phyloP scores from a whole-genome alignment of 495 filamentous ascomycete genomes.

The Bacidia rubella region DNA sequence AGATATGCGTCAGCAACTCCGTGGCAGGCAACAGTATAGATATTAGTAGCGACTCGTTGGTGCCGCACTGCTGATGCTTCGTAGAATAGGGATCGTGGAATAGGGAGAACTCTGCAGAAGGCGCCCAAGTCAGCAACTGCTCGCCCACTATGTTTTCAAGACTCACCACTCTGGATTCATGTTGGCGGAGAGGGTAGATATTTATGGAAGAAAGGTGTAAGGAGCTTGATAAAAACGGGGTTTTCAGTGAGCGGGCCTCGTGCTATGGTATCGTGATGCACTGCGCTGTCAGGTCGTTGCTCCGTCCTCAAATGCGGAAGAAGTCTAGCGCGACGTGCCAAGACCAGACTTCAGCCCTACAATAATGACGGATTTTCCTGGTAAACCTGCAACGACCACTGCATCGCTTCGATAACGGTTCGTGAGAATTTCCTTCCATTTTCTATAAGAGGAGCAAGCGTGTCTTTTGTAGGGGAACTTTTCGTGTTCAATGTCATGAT shows the following conservation, averaged over 20 bases:
- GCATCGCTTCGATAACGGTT: no score
- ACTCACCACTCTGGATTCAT: conserved; percentile 95
- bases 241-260: not conserved
- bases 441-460: no score
- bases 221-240: not conserved
- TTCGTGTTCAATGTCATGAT: no score
- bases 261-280: not conserved
- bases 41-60: no score
- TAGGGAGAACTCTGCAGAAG: conserved; percentile 2
- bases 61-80: no score
- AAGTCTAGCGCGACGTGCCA: not conserved
- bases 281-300: not conserved
- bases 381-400: not conserved
- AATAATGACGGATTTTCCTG: not conserved
- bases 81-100: no score
- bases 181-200: conserved; percentile 26
- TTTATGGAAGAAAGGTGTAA: not conserved
- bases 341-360: not conserved
- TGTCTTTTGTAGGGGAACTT: no score
- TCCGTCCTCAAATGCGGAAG: not conserved
- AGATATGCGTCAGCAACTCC: not conserved
- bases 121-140: not conserved
- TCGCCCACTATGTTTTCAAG: not conserved
- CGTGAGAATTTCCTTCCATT: no score
- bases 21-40: not conserved